Base-by-base conservation (phyloP, 179 eudicot genomes). In the Actinidia arguta region DNA sequence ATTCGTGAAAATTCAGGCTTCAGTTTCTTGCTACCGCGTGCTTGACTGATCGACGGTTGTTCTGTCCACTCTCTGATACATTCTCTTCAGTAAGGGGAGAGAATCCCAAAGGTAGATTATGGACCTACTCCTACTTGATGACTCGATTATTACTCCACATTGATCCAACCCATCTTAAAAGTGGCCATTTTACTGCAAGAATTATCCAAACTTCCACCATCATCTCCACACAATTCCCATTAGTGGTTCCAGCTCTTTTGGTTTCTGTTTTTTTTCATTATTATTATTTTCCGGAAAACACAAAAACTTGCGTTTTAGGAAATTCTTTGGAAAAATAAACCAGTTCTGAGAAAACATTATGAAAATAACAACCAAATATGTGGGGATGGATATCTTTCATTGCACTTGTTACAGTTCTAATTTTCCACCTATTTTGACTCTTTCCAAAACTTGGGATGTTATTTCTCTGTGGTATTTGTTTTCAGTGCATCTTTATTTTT, bases 1-100 rank as follows among this genome's bases (percentile, higher is more conserved):
- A 90, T 95, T 85, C 90, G 91, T 66, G 98, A 95, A 47, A 91
- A 94, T 62, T 80, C 96, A 52, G 98, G 96, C 62, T 95, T 95
- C 89, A 91, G 93, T 83, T 95, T 95, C 89, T 88, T 95, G 83
- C 73, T 87, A 75, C 89, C 86, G 9, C 85, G 78, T 80, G 87
- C 84, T 20, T n/a, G 83, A 81, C 71, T 85, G 67, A 85, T 66
- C 36, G 59, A 84, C n/a, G 9, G 55, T 4, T 42, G 52, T 77
- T 76, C 46, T 44, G 11, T 47, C 69, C 24, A 6, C 14, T 61
- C 51, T 0, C 55, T 25, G 4, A 16, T 36, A 46, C 27, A 25
- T 78, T 11, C 18, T 51, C 73, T 66, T 66, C 81, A 64, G 20
- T 48, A 25, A 14, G 75, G 52, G 63, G 75, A 13, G 25, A 50